Evolutionary conservation across 257 asterid genomes (phyloP).

Genomic region (Solanum corneliomulleri): DNA sequence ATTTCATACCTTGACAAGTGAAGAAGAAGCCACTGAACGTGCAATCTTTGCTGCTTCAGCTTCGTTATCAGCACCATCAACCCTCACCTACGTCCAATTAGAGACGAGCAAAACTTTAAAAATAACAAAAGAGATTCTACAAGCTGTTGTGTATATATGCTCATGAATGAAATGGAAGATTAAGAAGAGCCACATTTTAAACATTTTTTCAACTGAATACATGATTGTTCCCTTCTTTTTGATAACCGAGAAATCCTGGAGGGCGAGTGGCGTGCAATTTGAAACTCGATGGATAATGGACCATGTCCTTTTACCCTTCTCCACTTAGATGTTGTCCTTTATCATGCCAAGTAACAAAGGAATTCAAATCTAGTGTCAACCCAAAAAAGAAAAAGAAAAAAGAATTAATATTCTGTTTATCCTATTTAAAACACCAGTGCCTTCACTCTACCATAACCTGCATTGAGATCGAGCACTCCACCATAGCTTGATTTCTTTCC

Average conservation of each 20-base stretch:
- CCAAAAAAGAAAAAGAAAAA: not conserved
- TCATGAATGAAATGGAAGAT: not conserved
- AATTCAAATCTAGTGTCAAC: not conserved
- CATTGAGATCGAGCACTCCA: not conserved
- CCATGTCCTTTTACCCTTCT: not conserved
- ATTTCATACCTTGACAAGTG: constrained; percentile 64
- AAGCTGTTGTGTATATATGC: not conserved
- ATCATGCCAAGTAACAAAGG: not conserved
- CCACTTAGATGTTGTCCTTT: not conserved
- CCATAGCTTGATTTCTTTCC: not conserved
- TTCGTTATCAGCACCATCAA: constrained; percentile 70
- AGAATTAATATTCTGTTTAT: not conserved
- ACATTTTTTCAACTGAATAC: not conserved
- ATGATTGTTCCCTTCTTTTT: not conserved
- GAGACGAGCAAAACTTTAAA: not conserved
- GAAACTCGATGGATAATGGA: not conserved
- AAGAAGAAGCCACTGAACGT: constrained; percentile 92
- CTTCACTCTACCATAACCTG: not conserved
- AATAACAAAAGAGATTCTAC: not conserved
- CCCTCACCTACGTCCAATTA: constrained; percentile 49
- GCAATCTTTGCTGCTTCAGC: constrained; percentile 88
- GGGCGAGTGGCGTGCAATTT: not conserved
- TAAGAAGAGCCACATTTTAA: not conserved
- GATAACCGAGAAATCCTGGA: not conserved
- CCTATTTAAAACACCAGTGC: not conserved